Evolutionary conservation across 306 rosid genomes (phyloP), one percentile per base, ranked within the genome.

Genomic region (Castanea sativa): DNA sequence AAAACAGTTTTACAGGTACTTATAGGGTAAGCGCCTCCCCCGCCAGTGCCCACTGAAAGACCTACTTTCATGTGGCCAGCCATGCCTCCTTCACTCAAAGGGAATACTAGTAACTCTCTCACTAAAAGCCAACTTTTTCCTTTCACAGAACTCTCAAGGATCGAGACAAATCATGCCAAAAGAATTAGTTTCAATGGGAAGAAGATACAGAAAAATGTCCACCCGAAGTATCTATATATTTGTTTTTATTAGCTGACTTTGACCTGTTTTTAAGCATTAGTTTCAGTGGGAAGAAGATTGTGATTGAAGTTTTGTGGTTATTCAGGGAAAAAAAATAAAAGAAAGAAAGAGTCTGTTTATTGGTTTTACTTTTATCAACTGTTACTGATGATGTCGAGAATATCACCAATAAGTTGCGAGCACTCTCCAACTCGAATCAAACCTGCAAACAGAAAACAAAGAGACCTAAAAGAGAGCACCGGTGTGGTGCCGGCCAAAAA

Each of bases 1-100:
- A 41, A 41, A 41, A 88, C 83, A 38, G 93, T 87, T 19, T 65
- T 90, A 27, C 87, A 83, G 78, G 97, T 93, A 65, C 88, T 93
- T 4, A 79, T 69, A 20, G 92, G 92, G 27, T 90, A 91, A 78
- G 86, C 74, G n/a, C 30, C 83, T 43, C 91, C 89, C 20, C 94
- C 91, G 1, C 8, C 2, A 6, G 79, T 91, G n/a, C 90, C 98
- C 8, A 25, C 21, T 27, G 85, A 88, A 52, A 83, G 89, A 29
- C 96, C 96, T 45, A 77, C 87, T 55, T 93, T 91, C 77, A 86
- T 91, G 63, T 93, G 94, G 96, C 96, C 96, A 11, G 86, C 92
- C 9, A 59, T 85, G 83, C 90, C 93, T 35, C 87, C 87, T 9
- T 85, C 89, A 0, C 80, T 89, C 82, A 80, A 84, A 52, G 81